These are phyloP conservation scores for Metschnikowia matae DNA, from an alignment of 805 yeast species.

Conservation along the genomic window DNA sequence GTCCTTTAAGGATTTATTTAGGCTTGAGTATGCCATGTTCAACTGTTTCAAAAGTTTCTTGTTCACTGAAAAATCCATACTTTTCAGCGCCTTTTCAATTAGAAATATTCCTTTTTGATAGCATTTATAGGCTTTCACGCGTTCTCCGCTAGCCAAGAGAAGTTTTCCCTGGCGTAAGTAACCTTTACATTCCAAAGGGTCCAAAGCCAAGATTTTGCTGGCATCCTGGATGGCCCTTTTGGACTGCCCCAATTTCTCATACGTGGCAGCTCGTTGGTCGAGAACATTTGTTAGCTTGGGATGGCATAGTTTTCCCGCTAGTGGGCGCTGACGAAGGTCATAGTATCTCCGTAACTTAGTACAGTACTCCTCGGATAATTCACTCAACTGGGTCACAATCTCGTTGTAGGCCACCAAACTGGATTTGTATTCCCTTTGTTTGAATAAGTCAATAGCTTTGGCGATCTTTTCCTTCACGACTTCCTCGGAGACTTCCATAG, in stretches of 20 bases:
- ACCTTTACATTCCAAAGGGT: slow-evolving; percentile 48
- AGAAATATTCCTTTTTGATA: slow-evolving; percentile 35
- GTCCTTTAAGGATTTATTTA: slow-evolving; percentile 23
- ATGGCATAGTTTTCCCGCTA: slow-evolving; percentile 29
- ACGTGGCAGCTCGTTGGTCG: slow-evolving; percentile 50
- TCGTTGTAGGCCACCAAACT: slow-evolving; percentile 29
- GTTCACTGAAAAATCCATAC: slow-evolving; percentile 27
- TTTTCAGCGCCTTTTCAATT: slow-evolving; percentile 30
- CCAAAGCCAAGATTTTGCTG: slow-evolving; percentile 26
- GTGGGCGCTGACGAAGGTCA: slow-evolving; percentile 23
- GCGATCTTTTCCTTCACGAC: slow-evolving; percentile 26
- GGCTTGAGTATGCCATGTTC: slow-evolving; percentile 19
- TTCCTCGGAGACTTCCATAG: slow-evolving; percentile 21
- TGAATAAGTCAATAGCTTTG: slow-evolving; percentile 31
- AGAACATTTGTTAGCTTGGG: slow-evolving; percentile 33
- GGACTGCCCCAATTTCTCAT: slow-evolving; percentile 34
- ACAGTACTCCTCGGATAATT: slow-evolving; percentile 10
- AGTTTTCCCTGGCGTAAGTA: slow-evolving; percentile 44
- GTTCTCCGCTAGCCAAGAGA: slow-evolving; percentile 19
- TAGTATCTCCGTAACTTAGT: slow-evolving; percentile 19
- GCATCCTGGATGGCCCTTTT: slow-evolving; percentile 37
- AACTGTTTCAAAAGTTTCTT: slow-evolving; percentile 27
- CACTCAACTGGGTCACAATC: slow-evolving; percentile 19
- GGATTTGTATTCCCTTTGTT: slow-evolving; percentile 23
- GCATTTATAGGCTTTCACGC: slow-evolving; percentile 33